Evolutionary conservation across 2,329 filamentous ascomycete genomes (phyloP), one percentile per base, ranked within the genome.

Genomic region (Alternaria ethzedia): DNA sequence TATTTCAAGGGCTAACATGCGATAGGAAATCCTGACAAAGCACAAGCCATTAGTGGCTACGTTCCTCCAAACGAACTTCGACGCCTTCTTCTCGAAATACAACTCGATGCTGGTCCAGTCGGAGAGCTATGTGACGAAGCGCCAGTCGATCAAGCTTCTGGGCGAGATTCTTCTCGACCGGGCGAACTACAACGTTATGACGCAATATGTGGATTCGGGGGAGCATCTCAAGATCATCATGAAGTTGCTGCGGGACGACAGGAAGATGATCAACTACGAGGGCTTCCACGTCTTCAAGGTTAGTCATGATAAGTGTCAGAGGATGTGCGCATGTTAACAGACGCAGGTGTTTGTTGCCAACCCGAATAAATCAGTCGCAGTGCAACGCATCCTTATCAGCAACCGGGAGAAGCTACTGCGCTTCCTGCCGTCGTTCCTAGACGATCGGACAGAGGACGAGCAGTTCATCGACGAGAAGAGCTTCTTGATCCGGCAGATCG

Each of bases 221-320:
- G 95, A 98, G 78, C 94, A 99, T 77, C 87, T 99, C 72, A 99
- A 99, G 83, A 91, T 98, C 68, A 96, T 94, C 83, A 99, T 99
- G 96, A 98, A 97, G 80, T 86, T 99, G 63, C 84, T 99, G 65
- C 90, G 94, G 70, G 96, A 98, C 79, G 95, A 98, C 80, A 89
- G 95, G 71, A 96, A 97, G 81, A 99, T 99, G 94, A 96, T 99
- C 66, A 96, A 98, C 81, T 99, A 99, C 79, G 96, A 99, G 80
- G 96, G 94, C 8, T 99, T 99, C 80, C 96, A 99, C 79, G 95
- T 99, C 45, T 99, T 99, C 87, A 99, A 99, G 85, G 87, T 89
- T 65, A 50, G 68, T 51, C 7, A 21, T 30, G 13, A 20, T 41
- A 1, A 45, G 10, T 6, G 47, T 20, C 9, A 4, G 13, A 28